Evolutionary conservation across 2,329 filamentous ascomycete species (phyloP).

Genomic region (Colletotrichum echinochloae): DNA sequence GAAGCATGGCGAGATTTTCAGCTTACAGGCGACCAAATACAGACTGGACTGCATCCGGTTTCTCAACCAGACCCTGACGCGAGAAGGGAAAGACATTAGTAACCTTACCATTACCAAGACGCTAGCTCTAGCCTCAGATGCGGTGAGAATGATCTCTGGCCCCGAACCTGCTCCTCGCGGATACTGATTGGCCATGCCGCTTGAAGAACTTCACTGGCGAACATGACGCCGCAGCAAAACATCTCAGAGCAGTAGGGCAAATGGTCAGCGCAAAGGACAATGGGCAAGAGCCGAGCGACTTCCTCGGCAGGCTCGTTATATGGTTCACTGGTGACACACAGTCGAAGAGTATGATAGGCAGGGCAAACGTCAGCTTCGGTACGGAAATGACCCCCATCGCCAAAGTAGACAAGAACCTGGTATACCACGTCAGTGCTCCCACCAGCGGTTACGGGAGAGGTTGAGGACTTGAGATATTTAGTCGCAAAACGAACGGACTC

Average conservation of each 20-base stretch:
- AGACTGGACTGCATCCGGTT: slow-evolving; percentile 37
- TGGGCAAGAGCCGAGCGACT: not conserved
- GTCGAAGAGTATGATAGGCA: not conserved
- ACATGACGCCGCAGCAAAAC: not conserved
- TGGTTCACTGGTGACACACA: not conserved
- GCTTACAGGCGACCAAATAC: slow-evolving; percentile 39
- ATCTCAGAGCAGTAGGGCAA: slow-evolving; percentile 14
- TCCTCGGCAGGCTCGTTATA: not conserved
- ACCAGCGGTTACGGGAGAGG: not conserved
- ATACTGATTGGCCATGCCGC: not conserved
- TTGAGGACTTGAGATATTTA: not conserved
- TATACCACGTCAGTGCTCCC: not conserved
- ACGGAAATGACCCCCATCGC: not conserved
- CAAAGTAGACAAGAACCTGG: not conserved
- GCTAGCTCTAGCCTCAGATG: slow-evolving; percentile 40
- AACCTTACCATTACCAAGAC: slow-evolving; percentile 43
- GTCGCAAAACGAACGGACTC: not conserved
- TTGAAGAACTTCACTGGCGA: slow-evolving; percentile 9
- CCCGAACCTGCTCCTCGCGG: not conserved
- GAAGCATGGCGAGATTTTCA: not conserved
- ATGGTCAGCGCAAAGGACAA: not conserved
- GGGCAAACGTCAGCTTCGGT: not conserved
- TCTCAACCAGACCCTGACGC: slow-evolving; percentile 29
- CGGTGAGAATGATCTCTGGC: slow-evolving; percentile 18
- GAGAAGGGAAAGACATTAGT: slow-evolving; percentile 32